Conservation (phyloP, 1,284 basidiomycete species). For the Ustilago bromivora region DNA sequence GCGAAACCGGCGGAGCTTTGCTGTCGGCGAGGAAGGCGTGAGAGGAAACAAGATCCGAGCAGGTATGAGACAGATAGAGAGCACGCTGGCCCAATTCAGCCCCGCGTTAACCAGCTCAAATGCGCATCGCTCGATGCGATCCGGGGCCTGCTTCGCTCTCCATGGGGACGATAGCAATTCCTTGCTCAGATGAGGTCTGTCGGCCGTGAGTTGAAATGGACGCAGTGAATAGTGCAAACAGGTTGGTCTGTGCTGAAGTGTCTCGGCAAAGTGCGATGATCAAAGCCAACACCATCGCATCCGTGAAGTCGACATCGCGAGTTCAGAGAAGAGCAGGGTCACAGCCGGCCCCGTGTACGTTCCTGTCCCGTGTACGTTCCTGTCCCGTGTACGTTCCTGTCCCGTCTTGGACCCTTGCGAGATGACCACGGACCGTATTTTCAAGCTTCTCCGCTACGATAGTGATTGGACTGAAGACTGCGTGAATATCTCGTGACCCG, state of each 20-base stretch:
- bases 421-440: neutral
- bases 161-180: neutral
- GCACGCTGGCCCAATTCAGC: constrained; percentile 8
- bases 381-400: no score
- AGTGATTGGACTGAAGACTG: neutral
- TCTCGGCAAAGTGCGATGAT: no score
- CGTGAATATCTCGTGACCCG: neutral
- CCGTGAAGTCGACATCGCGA: no score
- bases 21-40: neutral
- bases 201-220: neutral
- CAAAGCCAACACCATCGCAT: neutral
- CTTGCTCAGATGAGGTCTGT: neutral
- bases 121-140: neutral
- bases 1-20: neutral
- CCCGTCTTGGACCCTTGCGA: neutral
- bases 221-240: neutral
- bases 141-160: neutral
- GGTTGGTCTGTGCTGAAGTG: no score
- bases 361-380: neutral
- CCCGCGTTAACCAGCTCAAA: neutral
- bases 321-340: neutral
- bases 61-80: constrained; percentile 1
- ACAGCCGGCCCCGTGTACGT: neutral
- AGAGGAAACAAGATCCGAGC: constrained; percentile 6
- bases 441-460: neutral